Conservation (phyloP, 2,329 filamentous ascomycete species). For the Calonectria montana region DNA sequence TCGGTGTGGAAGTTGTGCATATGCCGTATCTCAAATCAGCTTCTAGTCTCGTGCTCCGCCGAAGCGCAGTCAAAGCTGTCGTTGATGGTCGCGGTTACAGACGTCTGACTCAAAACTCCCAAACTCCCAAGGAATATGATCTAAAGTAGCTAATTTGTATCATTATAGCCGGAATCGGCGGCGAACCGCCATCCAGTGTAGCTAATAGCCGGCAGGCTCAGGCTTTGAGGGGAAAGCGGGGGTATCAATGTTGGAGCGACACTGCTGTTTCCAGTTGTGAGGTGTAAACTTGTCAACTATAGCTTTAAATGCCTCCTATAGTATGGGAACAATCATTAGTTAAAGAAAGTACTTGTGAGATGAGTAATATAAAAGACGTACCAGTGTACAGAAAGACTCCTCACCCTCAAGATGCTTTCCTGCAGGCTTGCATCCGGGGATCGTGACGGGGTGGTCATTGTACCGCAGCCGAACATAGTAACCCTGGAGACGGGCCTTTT, state of each 20-base stretch:
- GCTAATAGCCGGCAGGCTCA: constrained; percentile 64
- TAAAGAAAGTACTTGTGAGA: not conserved
- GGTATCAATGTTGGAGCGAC: constrained; percentile 56
- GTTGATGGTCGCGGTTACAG: no score
- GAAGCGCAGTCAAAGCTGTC: not conserved
- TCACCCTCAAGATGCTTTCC: constrained; percentile 91
- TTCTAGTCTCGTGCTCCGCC: not conserved
- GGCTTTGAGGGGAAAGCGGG: constrained; percentile 60
- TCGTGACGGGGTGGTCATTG: constrained; percentile 84
- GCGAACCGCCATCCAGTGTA: not conserved
- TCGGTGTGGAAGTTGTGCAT: not conserved
- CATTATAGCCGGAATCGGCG: not conserved
- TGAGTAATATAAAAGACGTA: constrained; percentile 52
- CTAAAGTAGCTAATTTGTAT: not conserved
- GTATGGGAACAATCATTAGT: not conserved
- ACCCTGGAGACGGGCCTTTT: constrained; percentile 72
- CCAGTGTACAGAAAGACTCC: constrained; percentile 89
- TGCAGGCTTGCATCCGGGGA: constrained; percentile 81
- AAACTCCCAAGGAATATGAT: not conserved
- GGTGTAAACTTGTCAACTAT: constrained; percentile 94
- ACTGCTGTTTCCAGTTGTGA: constrained; percentile 75
- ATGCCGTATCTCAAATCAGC: not conserved
- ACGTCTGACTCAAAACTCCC: not conserved
- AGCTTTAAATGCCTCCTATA: constrained; percentile 85
- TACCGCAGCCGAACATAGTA: constrained; percentile 93